A percentile compares a stretch with the other conserved stretches of the same genome.
Evolutionary conservation across 768 basidiomycete species (phyloP).

Genomic region (Boletus rubropictus): DNA sequence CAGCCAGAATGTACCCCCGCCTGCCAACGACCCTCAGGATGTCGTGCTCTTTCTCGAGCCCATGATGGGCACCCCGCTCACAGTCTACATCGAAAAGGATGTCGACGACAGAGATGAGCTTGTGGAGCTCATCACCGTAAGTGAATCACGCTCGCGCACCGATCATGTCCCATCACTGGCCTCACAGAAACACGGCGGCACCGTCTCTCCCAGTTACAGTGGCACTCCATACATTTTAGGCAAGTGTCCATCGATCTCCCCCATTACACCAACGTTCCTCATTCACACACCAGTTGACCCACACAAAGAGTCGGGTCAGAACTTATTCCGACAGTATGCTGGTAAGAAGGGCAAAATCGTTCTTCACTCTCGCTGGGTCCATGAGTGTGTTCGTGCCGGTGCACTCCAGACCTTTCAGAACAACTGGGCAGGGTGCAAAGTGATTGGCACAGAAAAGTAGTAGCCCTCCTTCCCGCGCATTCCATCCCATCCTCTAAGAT

Average conservation of each 20-base stretch:
- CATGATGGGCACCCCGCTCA: conserved; percentile 71
- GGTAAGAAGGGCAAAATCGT: conserved; percentile 78
- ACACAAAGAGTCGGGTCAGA: conserved; percentile 73
- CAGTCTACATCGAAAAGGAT: conserved; percentile 76
- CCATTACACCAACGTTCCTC: neutral
- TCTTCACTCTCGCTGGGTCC: conserved; percentile 68
- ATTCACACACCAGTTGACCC: conserved; percentile 56
- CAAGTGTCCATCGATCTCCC: conserved; percentile 31
- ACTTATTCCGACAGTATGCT: conserved; percentile 71
- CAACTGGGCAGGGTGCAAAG: conserved; percentile 79
- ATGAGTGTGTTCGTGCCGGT: conserved; percentile 65
- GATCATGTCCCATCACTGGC: conserved; percentile 3
- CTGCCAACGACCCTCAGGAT: conserved; percentile 33
- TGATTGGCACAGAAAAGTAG: conserved; percentile 69
- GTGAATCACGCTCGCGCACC: conserved; percentile 25
- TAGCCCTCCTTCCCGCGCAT: conserved; percentile 13
- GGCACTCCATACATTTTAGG: conserved; percentile 77
- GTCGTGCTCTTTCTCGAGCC: conserved; percentile 69
- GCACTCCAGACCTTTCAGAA: conserved; percentile 68
- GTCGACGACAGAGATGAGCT: conserved; percentile 64
- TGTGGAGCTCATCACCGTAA: conserved; percentile 59
- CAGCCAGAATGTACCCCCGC: conserved; percentile 24
- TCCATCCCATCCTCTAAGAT: neutral
- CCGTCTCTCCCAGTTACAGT: conserved; percentile 69
- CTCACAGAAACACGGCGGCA: conserved; percentile 70